phyloP scores from a whole-genome alignment of 2,329 filamentous ascomycete genomes.

The Pseudocercospora vitis region DNA sequence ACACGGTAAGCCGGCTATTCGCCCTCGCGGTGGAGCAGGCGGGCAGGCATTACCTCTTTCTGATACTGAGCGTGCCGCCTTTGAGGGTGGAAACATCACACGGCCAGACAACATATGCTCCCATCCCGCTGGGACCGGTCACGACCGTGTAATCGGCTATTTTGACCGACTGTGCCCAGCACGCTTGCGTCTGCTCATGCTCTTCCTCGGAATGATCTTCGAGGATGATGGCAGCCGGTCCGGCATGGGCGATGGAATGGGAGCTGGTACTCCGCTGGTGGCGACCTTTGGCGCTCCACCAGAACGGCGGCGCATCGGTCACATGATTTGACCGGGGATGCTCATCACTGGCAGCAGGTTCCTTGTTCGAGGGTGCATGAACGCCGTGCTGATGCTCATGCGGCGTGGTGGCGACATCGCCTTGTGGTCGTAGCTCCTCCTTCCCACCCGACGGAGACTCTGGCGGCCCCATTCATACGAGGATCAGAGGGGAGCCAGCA shows the following conservation, averaged over 20 bases:
- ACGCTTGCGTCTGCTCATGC: slow-evolving; percentile 56
- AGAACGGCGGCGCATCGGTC: slow-evolving; percentile 48
- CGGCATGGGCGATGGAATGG: slow-evolving; percentile 37
- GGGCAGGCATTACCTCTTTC: slow-evolving; percentile 51
- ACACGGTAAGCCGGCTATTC: slow-evolving; percentile 4
- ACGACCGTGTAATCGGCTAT: slow-evolving; percentile 65
- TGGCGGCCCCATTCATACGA: slow-evolving; percentile 20
- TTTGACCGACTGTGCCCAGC: slow-evolving; percentile 63
- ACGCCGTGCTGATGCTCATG: slow-evolving; percentile 6
- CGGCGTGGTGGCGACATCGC: slow-evolving; percentile 19
- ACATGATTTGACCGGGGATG: slow-evolving; percentile 16
- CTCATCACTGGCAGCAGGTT: slow-evolving; percentile 9
- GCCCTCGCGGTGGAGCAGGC: slow-evolving; percentile 6
- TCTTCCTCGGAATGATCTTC: slow-evolving; percentile 64
- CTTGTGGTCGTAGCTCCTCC: slow-evolving; percentile 17
- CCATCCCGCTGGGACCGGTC: slow-evolving; percentile 60
- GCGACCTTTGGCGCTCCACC: slow-evolving; percentile 36
- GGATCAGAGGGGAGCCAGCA: slow-evolving; percentile 9
- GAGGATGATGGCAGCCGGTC: slow-evolving; percentile 54
- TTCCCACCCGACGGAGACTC: slow-evolving; percentile 12
- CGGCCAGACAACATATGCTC: slow-evolving; percentile 96
- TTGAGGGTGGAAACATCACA: slow-evolving; percentile 82
- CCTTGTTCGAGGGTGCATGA: slow-evolving; percentile 12
- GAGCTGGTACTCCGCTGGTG: slow-evolving; percentile 42
- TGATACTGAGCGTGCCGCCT: slow-evolving; percentile 44